A percentile compares a stretch with the other conserved stretches of the same genome.
Conservation (phyloP, 192 early-diverging fungal species). For the Backusella tuberculispora region DNA sequence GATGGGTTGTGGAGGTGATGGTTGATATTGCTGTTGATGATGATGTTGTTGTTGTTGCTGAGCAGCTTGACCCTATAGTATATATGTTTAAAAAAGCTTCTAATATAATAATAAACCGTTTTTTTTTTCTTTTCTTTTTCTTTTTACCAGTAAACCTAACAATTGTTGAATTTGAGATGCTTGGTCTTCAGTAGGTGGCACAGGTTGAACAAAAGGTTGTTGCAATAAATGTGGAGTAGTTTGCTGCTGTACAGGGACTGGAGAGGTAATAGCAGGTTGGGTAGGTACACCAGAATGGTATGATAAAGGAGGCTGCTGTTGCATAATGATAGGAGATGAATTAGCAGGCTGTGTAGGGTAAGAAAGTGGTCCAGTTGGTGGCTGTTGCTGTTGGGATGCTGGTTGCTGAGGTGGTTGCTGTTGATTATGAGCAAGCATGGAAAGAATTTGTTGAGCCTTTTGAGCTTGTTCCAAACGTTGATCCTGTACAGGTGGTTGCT, state of each 20-base stretch:
- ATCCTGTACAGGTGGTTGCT: not conserved
- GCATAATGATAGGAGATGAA: not conserved
- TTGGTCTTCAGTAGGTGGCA: constrained; percentile 25
- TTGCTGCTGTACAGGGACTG: not conserved
- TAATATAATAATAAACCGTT: not conserved
- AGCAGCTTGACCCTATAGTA: constrained; percentile 19
- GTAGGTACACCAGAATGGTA: not conserved
- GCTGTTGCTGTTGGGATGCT: too few relatives aligned
- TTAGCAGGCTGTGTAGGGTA: not conserved
- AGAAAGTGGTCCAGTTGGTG: not conserved
- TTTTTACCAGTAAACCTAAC: constrained; percentile 26
- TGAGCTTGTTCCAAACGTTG: constrained; percentile 37
- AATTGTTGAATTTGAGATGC: constrained; percentile 34
- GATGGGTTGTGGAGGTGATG: not conserved
- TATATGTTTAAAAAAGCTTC: not conserved
- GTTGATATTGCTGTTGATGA: constrained; percentile 10
- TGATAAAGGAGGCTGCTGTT: constrained; percentile 5
- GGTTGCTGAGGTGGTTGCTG: constrained; percentile 9
- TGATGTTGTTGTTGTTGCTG: constrained; percentile 13
- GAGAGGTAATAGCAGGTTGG: not conserved
- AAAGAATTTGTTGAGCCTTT: constrained; percentile 35
- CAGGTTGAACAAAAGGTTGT: constrained; percentile 21
- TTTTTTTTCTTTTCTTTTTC: not conserved
- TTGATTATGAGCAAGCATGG: constrained; percentile 31
- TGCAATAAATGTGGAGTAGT: not conserved